These are phyloP conservation scores for Rhytidhysteron rufulum DNA, from an alignment of 2,329 filamentous ascomycete species.

Conservation along the genomic window DNA sequence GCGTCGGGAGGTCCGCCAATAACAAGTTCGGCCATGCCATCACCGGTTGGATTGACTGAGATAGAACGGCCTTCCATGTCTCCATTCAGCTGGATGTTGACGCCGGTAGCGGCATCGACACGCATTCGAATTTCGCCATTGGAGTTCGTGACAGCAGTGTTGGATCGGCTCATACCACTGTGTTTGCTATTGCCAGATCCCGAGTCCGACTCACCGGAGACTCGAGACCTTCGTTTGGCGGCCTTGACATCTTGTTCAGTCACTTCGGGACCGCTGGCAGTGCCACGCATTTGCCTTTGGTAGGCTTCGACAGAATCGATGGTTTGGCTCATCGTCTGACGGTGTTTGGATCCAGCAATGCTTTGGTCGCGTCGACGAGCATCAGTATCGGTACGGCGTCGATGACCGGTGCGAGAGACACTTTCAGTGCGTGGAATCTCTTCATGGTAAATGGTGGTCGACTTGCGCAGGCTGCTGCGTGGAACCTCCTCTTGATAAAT, in stretches of 20 bases:
- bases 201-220: constrained; percentile 25
- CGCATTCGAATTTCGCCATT: constrained; percentile 33
- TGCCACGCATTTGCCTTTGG: constrained; percentile 25
- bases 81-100: constrained; percentile 32
- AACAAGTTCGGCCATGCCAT: constrained; percentile 34
- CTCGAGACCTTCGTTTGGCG: constrained; percentile 21
- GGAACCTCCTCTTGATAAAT: too few relatives aligned
- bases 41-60: constrained; percentile 27
- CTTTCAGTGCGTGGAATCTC: too few relatives aligned
- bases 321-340: too few relatives aligned
- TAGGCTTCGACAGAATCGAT: too few relatives aligned
- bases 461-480: background rate
- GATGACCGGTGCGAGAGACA: too few relatives aligned
- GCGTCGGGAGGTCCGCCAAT: constrained; percentile 19
- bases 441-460: too few relatives aligned
- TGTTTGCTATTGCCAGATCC: constrained; percentile 23
- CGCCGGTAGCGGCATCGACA: constrained; percentile 28
- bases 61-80: constrained; percentile 36
- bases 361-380: constrained; percentile 16
- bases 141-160: constrained; percentile 24
- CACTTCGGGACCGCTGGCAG: constrained; percentile 13
- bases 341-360: constrained; percentile 14
- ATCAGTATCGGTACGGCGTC: constrained; percentile 22
- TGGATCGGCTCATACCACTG: constrained; percentile 25
- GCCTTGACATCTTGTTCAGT: constrained; percentile 25